Percentiles rank a stretch among this genome's conserved stretches.
Evolutionary conservation across 1,284 basidiomycete species (phyloP).

Genomic region (Earliella scabrosa): DNA sequence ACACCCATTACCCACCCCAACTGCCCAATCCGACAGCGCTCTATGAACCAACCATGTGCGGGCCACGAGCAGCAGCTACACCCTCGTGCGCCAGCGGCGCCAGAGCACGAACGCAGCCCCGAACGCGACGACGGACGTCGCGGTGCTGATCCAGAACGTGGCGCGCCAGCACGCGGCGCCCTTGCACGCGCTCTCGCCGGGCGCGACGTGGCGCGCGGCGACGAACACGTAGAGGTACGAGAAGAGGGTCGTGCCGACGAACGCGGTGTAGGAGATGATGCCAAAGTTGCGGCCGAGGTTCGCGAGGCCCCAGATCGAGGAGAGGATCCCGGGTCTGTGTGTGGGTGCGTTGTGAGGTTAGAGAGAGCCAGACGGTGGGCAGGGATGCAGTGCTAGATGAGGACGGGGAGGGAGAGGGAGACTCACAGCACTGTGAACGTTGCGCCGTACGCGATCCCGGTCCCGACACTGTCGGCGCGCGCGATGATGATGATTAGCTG

Average conservation of each 20-base stretch:
- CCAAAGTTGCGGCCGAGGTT: conserved; percentile 78
- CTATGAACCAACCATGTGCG: not conserved
- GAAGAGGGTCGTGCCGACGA: conserved; percentile 73
- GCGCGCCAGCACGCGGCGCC: conserved; percentile 65
- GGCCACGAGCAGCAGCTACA: conserved; percentile 40
- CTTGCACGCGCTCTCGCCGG: conserved; percentile 50
- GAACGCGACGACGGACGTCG: conserved; percentile 48
- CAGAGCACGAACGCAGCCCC: conserved; percentile 53
- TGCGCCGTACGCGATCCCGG: conserved; percentile 68
- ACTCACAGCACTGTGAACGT: conserved; percentile 73
- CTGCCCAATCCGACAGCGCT: not conserved
- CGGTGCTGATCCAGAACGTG: conserved; percentile 61
- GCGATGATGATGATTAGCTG: no score
- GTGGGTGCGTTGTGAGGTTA: not conserved
- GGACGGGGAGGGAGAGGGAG: no score
- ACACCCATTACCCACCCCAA: not conserved
- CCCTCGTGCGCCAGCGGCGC: conserved; percentile 60
- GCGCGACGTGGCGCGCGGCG: conserved; percentile 49
- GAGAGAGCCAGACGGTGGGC: no score
- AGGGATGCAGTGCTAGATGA: no score
- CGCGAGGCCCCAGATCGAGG: conserved; percentile 69
- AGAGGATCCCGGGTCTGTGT: conserved; percentile 66
- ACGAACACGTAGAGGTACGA: conserved; percentile 78
- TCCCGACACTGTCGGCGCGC: conserved; percentile 65
- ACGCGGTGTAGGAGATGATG: conserved; percentile 71